phyloP scores from a whole-genome alignment of 176 grass and related monocot genomes.

The Musa acuminata region DNA sequence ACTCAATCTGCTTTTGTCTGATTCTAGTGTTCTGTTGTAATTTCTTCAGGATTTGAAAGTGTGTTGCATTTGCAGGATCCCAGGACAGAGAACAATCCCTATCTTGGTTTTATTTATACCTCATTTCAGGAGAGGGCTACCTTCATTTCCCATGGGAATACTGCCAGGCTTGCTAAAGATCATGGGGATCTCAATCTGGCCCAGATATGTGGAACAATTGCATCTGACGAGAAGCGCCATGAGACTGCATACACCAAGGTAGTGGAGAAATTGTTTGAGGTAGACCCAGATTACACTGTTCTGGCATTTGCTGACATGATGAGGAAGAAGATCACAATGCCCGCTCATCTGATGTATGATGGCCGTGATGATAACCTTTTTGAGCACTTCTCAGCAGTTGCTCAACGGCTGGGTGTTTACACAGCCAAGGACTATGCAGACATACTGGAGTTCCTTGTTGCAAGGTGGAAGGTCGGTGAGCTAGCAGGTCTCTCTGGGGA shows the following conservation, averaged over 20 bases:
- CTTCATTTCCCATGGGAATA: conserved; percentile 17
- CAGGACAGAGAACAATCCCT: too few relatives aligned
- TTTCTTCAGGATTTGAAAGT: too few relatives aligned
- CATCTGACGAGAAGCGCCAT: conserved; percentile 9
- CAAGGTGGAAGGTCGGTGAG: conserved; percentile 7
- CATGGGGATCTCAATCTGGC: conserved; percentile 7
- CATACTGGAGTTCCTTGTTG: conserved; percentile 9
- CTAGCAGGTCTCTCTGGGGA: conserved; percentile 5
- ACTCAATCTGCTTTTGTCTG: neutral
- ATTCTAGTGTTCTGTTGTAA: neutral
- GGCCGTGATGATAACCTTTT: conserved; percentile 6
- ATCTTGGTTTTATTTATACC: too few relatives aligned
- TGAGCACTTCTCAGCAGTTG: conserved; percentile 6
- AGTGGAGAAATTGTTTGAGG: conserved; percentile 18
- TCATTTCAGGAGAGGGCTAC: conserved; percentile 4
- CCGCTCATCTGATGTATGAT: conserved; percentile 8
- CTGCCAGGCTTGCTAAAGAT: conserved; percentile 6
- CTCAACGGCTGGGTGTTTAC: conserved; percentile 1
- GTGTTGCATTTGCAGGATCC: conserved; percentile 10
- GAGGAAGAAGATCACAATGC: conserved; percentile 15
- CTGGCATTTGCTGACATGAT: conserved; percentile 15
- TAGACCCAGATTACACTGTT: conserved; percentile 9
- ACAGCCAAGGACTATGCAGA: conserved; percentile 13
- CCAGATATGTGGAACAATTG: conserved; percentile 9
- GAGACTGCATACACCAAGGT: conserved; percentile 13